phyloP scores from a whole-genome alignment of 371 early-diverging fungal genomes.

The Choanephora cucurbitarum region DNA sequence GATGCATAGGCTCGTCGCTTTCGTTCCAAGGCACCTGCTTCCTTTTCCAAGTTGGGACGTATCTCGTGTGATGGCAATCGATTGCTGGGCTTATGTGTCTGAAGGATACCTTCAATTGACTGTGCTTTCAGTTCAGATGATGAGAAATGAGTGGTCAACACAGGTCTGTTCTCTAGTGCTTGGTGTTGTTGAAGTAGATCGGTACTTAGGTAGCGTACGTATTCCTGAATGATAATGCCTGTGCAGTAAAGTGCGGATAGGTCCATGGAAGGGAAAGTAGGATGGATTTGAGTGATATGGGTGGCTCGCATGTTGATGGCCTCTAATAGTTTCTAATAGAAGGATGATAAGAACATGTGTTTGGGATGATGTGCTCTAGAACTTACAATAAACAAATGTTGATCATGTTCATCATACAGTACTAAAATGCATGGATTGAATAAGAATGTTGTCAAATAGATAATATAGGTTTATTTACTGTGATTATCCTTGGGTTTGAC shows the following conservation, averaged over 20 bases:
- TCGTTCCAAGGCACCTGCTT: background rate
- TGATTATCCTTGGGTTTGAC: too few relatives aligned
- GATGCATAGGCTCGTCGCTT: background rate
- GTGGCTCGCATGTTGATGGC: constrained; percentile 9
- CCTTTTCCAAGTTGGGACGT: constrained; percentile 1
- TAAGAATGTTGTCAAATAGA: too few relatives aligned
- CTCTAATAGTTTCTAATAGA: constrained; percentile 16
- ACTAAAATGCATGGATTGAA: background rate
- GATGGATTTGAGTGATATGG: constrained; percentile 1
- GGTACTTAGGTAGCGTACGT: background rate
- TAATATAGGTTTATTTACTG: too few relatives aligned
- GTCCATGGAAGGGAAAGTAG: constrained; percentile 6
- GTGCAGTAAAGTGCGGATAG: constrained; percentile 16
- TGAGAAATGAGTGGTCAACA: background rate
- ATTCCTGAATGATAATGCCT: constrained; percentile 15
- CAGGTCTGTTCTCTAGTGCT: background rate
- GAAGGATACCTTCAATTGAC: background rate
- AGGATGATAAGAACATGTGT: too few relatives aligned
- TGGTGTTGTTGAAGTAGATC: constrained; percentile 4
- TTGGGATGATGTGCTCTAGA: background rate
- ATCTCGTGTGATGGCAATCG: background rate
- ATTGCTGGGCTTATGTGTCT: background rate
- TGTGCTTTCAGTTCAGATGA: background rate
- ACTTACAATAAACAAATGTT: background rate
- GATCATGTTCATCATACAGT: background rate